Percentiles rank a stretch among this genome's conserved stretches.
phyloP scores from a whole-genome alignment of 352 stramenopile genomes.

The Phytophthora cryptogea region DNA sequence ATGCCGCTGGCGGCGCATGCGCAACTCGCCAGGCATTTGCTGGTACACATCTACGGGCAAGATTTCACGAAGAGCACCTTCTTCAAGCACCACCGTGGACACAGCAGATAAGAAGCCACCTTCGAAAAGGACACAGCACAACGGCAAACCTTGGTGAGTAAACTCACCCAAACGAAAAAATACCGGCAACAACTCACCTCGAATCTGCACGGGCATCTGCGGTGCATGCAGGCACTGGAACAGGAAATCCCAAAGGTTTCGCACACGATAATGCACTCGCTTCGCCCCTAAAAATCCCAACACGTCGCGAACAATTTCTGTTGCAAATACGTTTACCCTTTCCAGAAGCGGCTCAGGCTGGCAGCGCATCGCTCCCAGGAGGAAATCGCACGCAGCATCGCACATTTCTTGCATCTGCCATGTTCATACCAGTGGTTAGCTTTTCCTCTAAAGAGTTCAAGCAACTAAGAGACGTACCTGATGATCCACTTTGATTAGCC shows the following conservation, averaged over 20 bases:
- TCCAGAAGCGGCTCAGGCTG: conserved; percentile 36
- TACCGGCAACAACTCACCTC: conserved; percentile 28
- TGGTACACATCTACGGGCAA: conserved; percentile 40
- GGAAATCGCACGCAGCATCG: conserved; percentile 66
- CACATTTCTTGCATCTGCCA: conserved; percentile 61
- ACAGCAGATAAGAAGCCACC: conserved; percentile 53
- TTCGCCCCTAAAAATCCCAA: conserved; percentile 56
- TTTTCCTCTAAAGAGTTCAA: not conserved
- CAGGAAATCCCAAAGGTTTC: conserved; percentile 71
- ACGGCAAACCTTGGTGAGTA: not conserved
- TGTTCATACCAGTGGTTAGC: not conserved
- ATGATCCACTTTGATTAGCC: conserved; percentile 63
- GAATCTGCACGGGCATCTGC: conserved; percentile 46
- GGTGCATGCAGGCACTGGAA: conserved; percentile 74
- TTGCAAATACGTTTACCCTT: conserved; percentile 40
- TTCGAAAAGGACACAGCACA: conserved; percentile 11
- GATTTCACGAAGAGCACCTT: conserved; percentile 33
- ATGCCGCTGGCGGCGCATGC: conserved; percentile 47
- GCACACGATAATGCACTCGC: conserved; percentile 49
- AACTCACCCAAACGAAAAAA: not conserved
- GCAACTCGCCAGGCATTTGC: conserved; percentile 41
- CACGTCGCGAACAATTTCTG: conserved; percentile 47
- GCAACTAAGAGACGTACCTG: conserved; percentile 38
- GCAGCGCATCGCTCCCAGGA: conserved; percentile 49
- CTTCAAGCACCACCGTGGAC: conserved; percentile 25